Percentiles rank a stretch among this genome's conserved stretches.
Conservation (phyloP, 164 flowering plant species). For the Kingdonia uniflora region DNA sequence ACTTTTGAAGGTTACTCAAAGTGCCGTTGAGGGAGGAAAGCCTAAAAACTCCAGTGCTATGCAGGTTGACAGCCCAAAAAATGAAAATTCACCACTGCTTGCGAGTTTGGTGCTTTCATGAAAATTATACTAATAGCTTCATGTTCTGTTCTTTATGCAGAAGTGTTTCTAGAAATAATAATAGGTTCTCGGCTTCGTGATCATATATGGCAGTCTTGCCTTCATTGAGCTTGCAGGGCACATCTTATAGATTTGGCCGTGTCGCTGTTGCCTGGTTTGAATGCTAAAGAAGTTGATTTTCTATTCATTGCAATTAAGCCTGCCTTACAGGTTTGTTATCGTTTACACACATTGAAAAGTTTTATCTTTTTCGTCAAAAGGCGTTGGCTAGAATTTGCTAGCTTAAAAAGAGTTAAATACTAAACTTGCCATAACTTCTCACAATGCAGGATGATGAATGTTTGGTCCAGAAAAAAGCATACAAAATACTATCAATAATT, state of each 20-base stretch:
- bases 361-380: not conserved
- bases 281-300: conserved; percentile 37
- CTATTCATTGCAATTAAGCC: conserved; percentile 51
- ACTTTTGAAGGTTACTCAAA: conserved; percentile 51
- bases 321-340: conserved; percentile 51
- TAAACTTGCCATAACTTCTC: not conserved
- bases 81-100: conserved; percentile 26
- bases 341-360: not conserved
- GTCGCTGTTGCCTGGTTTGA: conserved; percentile 72
- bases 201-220: too few species aligned
- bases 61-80: conserved; percentile 43
- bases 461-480: conserved; percentile 85
- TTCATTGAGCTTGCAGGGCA: conserved; percentile 41
- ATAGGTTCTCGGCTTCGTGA: not conserved
- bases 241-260: conserved; percentile 65
- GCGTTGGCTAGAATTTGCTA: not conserved
- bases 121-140: not conserved
- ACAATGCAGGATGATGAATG: conserved; percentile 61
- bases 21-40: conserved; percentile 27
- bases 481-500: conserved; percentile 73
- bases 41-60: conserved; percentile 29
- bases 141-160: not conserved
- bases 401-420: too few species aligned
- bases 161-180: not conserved
- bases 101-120: conserved; percentile 30